Evolutionary conservation across 345 rosid genomes (phyloP).

Genomic region (Erucastrum elatum): DNA sequence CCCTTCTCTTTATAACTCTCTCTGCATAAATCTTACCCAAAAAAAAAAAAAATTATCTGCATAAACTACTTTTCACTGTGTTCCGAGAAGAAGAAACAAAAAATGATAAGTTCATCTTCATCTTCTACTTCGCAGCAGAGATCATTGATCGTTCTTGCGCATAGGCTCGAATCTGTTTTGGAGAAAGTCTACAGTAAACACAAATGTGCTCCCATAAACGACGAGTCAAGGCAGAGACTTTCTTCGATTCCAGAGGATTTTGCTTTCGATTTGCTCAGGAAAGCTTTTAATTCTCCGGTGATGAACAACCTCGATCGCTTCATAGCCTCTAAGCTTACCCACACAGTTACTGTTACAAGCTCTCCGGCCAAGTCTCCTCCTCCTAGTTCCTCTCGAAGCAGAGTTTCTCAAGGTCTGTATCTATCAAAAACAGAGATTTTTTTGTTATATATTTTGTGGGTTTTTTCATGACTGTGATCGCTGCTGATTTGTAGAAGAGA

Average conservation of each 20-base stretch:
- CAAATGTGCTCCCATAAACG: conserved; percentile 27
- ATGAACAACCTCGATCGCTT: conserved; percentile 25
- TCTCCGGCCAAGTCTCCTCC: conserved; percentile 19
- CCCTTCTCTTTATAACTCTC: background rate
- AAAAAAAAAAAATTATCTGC: no score
- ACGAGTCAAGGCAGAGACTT: conserved; percentile 37
- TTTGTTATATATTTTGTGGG: no score
- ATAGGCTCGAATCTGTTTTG: conserved; percentile 44
- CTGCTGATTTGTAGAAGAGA: background rate
- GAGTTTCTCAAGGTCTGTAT: background rate
- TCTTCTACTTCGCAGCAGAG: conserved; percentile 2
- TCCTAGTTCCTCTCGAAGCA: background rate
- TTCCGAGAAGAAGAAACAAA: background rate
- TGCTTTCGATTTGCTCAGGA: conserved; percentile 39
- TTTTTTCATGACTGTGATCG: background rate
- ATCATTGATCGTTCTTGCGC: conserved; percentile 33
- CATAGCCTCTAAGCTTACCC: background rate
- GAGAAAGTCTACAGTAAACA: conserved; percentile 42
- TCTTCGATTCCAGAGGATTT: conserved; percentile 38
- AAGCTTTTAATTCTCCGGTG: background rate
- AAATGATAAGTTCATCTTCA: background rate
- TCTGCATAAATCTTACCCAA: no score
- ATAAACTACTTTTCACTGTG: no score
- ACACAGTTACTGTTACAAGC: background rate
- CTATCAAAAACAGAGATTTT: background rate